Evolutionary conservation across 106 monocot genomes (phyloP), one percentile per base, ranked within the genome.

Genomic region (Xerophyta viscosa): DNA sequence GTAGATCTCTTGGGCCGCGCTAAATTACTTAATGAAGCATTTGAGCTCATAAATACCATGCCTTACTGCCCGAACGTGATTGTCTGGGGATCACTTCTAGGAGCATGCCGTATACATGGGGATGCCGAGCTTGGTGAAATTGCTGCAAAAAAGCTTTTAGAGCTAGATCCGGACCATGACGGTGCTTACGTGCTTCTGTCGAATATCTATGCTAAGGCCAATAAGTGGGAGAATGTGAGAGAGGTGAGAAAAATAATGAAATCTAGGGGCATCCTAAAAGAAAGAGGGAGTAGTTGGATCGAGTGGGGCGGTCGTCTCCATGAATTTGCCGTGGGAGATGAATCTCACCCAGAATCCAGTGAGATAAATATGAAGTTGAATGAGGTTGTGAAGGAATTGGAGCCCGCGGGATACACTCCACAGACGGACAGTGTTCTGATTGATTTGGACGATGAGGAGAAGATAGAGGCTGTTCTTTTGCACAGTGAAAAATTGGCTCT

Each of bases 401-500:
- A 66, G 42, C 26, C 11, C n/a, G 50, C n/a, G 4, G 86, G 81
- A 4, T 88, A 88, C 37, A 18, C 46, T 51, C 78, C 72, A 10
- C 54, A 79, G 56, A 37, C 43, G n/a, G 31, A 12, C 6, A 63
- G 70, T 33, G 75, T 72, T 8, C 65, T 87, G 46, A 54, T 71
- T 37, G 67, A 88, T 56, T 25, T 87, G 57, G 71, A 75, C 17
- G 74, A 73, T 58, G 87, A 75, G 24, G 86, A 77, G 41, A 81
- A 65, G 67, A 69, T 27, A 33, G 50, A 14, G 28, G 66, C 75
- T 17, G 10, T 88, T 69, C 56, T 79, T 1, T 29, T 58, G 37
- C 88, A 88, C 52, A 68, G 88, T 41, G 76, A 88, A 51, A 88
- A 88, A 69, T 23, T 88, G 9, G 83, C 83, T 12, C 56, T 83